Conservation (phyloP, 2,329 filamentous ascomycete species). For the Epicoccum sorghinum region DNA sequence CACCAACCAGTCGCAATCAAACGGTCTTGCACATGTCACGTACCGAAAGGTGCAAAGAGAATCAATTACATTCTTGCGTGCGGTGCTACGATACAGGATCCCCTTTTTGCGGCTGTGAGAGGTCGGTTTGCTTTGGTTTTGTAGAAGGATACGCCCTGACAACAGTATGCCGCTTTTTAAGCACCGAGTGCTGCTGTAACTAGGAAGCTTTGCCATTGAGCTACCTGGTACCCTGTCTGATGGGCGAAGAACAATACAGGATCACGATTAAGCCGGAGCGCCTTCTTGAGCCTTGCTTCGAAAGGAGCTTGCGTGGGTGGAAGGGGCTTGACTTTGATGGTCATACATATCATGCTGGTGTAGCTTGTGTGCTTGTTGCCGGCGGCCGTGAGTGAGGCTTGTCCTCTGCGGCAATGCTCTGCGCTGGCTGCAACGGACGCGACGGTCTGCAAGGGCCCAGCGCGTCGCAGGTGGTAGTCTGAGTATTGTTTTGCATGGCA, state of each 20-base stretch:
- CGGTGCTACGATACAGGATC: constrained; percentile 1
- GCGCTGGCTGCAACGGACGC: not conserved
- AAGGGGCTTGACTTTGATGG: constrained; percentile 95
- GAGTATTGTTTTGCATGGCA: not conserved
- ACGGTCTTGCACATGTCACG: not conserved
- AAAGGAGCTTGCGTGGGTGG: constrained; percentile 83
- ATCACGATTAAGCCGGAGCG: constrained; percentile 99
- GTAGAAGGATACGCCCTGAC: constrained; percentile 54
- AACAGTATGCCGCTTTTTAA: constrained; percentile 52
- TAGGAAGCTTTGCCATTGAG: constrained; percentile 65
- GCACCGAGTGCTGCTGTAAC: constrained; percentile 58
- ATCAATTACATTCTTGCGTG: constrained; percentile 18
- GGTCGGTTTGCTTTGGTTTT: too few relatives aligned
- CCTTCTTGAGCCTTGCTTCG: constrained; percentile 80
- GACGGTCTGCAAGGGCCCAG: not conserved
- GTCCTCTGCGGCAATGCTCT: not conserved
- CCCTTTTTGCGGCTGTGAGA: not conserved
- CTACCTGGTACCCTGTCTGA: constrained; percentile 79
- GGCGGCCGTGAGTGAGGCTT: not conserved
- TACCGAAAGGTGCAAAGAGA: not conserved
- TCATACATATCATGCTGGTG: constrained; percentile 65
- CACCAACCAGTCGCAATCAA: too few relatives aligned
- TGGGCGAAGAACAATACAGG: constrained; percentile 73
- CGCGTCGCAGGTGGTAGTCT: not conserved
- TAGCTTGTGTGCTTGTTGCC: not conserved